Evolutionary conservation across 139 green algal genomes (phyloP).

Genomic region (Parachlorella kessleri): DNA sequence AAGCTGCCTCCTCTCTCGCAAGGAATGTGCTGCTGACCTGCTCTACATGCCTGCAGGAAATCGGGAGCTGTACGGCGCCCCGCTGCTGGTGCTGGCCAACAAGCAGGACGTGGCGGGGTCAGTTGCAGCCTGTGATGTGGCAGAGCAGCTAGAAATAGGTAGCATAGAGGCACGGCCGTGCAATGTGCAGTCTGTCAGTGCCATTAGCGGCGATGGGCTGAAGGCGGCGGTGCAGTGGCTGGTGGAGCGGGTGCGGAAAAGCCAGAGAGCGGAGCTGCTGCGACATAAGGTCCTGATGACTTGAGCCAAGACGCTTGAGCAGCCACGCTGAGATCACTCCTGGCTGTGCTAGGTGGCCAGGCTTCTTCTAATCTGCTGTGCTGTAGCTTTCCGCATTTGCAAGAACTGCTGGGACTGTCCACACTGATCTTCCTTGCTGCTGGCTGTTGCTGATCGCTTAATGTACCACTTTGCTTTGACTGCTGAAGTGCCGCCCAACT

Average conservation of each 20-base stretch:
- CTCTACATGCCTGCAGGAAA: conserved; percentile 15
- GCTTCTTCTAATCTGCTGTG: no score
- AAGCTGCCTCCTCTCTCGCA: no score
- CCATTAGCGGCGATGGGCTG: conserved; percentile 76
- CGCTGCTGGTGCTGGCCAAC: conserved; percentile 92
- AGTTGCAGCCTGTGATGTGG: conserved; percentile 46
- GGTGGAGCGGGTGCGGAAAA: conserved; percentile 72
- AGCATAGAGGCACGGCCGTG: conserved; percentile 40
- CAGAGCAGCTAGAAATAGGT: conserved; percentile 59
- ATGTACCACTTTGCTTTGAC: no score
- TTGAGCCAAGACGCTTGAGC: no score
- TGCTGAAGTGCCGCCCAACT: no score
- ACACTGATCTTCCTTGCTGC: no score
- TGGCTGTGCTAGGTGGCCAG: no score
- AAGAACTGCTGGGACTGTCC: no score
- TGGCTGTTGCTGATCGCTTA: no score
- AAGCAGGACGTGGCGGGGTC: conserved; percentile 81
- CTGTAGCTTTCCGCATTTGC: no score
- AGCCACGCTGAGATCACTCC: no score
- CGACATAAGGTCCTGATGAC: conserved; percentile 8
- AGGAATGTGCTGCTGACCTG: no score
- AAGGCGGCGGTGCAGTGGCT: conserved; percentile 86
- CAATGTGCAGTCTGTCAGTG: conserved; percentile 69
- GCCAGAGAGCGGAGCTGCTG: conserved; percentile 46
- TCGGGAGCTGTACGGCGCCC: conserved; percentile 78